Evolutionary conservation across 2,329 filamentous ascomycete species (phyloP).

Genomic region (Emmonsia crescens): DNA sequence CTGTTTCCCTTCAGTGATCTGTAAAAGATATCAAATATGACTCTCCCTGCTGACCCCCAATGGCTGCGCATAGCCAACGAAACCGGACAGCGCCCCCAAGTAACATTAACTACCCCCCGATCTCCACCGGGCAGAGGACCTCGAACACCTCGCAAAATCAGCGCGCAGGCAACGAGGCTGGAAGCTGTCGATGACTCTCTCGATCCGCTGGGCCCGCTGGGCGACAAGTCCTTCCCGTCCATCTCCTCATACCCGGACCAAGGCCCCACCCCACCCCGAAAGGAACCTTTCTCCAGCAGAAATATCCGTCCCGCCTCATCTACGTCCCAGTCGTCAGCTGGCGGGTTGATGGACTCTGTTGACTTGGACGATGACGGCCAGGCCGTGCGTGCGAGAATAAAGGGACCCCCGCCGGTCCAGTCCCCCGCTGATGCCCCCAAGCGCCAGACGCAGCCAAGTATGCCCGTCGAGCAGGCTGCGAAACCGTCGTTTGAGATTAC

Average conservation of each 20-base stretch:
- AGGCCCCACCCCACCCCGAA: conserved; percentile 49
- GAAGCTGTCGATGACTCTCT: conserved; percentile 53
- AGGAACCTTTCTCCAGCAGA: conserved; percentile 39
- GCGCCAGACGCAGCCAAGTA: conserved; percentile 58
- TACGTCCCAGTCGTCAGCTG: conserved; percentile 38
- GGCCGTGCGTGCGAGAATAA: conserved; percentile 48
- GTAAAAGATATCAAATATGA: background rate
- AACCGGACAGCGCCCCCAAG: conserved; percentile 16
- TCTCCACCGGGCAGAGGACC: conserved; percentile 41
- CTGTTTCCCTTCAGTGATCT: background rate
- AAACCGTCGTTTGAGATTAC: conserved; percentile 84
- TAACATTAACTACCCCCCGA: conserved; percentile 34
- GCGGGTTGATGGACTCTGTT: conserved; percentile 52
- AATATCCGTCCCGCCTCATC: conserved; percentile 28
- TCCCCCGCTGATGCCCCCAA: conserved; percentile 37
- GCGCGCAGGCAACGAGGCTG: conserved; percentile 49
- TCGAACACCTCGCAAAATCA: conserved; percentile 46
- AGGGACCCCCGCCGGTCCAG: conserved; percentile 50
- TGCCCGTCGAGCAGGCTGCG: conserved; percentile 84
- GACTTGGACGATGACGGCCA: conserved; percentile 59
- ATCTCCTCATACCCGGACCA: conserved; percentile 36
- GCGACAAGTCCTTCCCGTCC: conserved; percentile 32
- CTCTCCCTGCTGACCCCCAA: background rate
- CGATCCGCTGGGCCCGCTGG: conserved; percentile 52
- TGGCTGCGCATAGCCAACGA: conserved; percentile 9